Evolutionary conservation across 805 yeast genomes (phyloP).

Genomic region (Lachancea cidri): DNA sequence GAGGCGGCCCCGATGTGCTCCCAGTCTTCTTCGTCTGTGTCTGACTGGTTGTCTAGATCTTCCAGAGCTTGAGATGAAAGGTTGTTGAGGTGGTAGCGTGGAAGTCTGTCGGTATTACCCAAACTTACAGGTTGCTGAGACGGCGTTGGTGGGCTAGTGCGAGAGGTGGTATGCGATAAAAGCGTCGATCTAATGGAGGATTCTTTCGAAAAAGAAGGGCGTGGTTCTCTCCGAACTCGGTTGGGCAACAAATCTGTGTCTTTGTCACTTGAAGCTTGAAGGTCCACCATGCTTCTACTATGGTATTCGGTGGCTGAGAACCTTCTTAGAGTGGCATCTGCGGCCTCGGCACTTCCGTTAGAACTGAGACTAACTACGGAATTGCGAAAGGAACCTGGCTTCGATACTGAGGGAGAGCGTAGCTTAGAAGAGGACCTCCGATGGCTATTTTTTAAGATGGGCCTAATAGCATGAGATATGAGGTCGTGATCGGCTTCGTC

Average conservation of each 20-base stretch:
- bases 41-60: slow-evolving; percentile 40
- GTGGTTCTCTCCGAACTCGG: slow-evolving; percentile 33
- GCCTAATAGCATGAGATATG: slow-evolving; percentile 14
- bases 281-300: slow-evolving; percentile 4
- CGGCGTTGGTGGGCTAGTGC: slow-evolving; percentile 8
- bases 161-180: slow-evolving; percentile 15
- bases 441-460: slow-evolving; percentile 13
- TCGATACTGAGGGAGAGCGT: slow-evolving; percentile 16
- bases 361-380: slow-evolving; percentile 4
- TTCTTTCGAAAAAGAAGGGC: slow-evolving; percentile 34
- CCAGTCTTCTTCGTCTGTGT: slow-evolving; percentile 99
- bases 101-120: background rate
- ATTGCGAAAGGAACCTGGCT: slow-evolving; percentile 13
- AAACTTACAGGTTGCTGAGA: background rate
- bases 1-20: slow-evolving; percentile 77
- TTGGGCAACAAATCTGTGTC: slow-evolving; percentile 4
- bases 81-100: slow-evolving; percentile 5
- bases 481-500: slow-evolving; percentile 19
- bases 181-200: slow-evolving; percentile 29
- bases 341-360: slow-evolving; percentile 9
- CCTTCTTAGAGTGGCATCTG: slow-evolving; percentile 3
- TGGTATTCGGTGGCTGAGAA: slow-evolving; percentile 5
- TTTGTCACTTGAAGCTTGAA: slow-evolving; percentile 2
- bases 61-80: slow-evolving; percentile 9
- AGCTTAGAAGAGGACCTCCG: slow-evolving; percentile 19